These are phyloP conservation scores for Catharanthus roseus DNA, from an alignment of 257 asterid species.

Conservation along the genomic window DNA sequence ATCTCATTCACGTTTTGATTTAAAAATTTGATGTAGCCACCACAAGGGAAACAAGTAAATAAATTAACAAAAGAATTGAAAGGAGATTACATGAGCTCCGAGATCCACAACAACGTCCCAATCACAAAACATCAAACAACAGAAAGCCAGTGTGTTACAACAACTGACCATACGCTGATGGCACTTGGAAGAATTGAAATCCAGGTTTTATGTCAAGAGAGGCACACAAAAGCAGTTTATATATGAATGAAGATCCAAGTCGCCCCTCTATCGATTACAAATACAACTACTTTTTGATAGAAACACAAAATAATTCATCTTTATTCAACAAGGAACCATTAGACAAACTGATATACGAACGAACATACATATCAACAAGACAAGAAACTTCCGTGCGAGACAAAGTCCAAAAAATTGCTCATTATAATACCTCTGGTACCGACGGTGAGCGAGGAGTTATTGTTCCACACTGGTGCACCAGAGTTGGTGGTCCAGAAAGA, in stretches of 20 bases:
- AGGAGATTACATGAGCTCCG: too few relatives aligned
- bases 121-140: neutral
- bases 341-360: too few relatives aligned
- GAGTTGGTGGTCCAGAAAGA: constrained; percentile 78
- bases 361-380: neutral
- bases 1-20: too few relatives aligned
- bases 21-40: too few relatives aligned
- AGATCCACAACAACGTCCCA: too few relatives aligned
- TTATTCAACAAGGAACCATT: neutral
- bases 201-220: neutral
- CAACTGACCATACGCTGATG: neutral
- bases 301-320: too few relatives aligned
- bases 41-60: too few relatives aligned
- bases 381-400: neutral
- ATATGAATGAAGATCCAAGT: neutral
- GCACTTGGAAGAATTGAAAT: neutral
- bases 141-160: too few relatives aligned
- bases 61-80: too few relatives aligned
- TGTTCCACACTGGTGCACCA: constrained; percentile 92
- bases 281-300: too few relatives aligned
- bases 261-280: neutral
- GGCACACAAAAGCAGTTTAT: neutral
- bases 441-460: constrained; percentile 71
- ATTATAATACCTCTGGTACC: constrained; percentile 63
- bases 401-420: neutral